Evolutionary conservation across 805 yeast genomes (phyloP).

Genomic region (Saturnispora hagleri): DNA sequence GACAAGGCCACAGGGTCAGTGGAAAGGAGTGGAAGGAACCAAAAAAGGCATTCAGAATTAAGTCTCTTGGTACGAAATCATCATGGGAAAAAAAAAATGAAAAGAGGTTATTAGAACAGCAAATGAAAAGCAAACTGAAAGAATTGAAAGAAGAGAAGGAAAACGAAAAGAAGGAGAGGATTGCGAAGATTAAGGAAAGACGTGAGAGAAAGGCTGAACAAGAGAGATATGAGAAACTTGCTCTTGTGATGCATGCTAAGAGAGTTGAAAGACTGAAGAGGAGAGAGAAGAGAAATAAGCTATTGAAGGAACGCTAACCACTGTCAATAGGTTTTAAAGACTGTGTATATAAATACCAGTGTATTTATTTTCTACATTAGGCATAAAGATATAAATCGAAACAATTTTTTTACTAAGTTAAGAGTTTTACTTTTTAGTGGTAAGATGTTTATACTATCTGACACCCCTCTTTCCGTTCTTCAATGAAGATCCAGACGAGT

Average conservation of each 20-base stretch:
- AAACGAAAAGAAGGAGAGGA: conserved; percentile 41
- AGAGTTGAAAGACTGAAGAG: conserved; percentile 82
- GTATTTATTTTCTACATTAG: background rate
- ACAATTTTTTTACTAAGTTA: background rate
- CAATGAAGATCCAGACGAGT: conserved; percentile 27
- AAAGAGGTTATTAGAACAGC: conserved; percentile 55
- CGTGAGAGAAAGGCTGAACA: conserved; percentile 76
- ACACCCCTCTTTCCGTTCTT: conserved; percentile 29
- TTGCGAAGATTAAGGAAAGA: conserved; percentile 58
- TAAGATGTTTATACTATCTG: conserved; percentile 26
- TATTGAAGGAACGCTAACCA: conserved; percentile 71
- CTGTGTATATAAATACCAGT: background rate
- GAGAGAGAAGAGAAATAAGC: conserved; percentile 90
- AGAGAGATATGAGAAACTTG: conserved; percentile 77
- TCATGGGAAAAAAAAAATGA: conserved; percentile 62
- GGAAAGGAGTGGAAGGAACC: conserved; percentile 60
- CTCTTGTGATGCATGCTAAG: conserved; percentile 85
- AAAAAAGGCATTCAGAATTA: conserved; percentile 60
- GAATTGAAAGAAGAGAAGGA: conserved; percentile 75
- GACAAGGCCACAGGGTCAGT: conserved; percentile 25
- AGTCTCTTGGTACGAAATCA: conserved; percentile 47
- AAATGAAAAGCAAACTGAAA: conserved; percentile 57
- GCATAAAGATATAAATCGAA: background rate
- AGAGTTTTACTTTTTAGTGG: background rate
- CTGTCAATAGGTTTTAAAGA: background rate